Conservation (phyloP, 2,329 filamentous ascomycete genomes). For the Escovopsis sp. region DNA sequence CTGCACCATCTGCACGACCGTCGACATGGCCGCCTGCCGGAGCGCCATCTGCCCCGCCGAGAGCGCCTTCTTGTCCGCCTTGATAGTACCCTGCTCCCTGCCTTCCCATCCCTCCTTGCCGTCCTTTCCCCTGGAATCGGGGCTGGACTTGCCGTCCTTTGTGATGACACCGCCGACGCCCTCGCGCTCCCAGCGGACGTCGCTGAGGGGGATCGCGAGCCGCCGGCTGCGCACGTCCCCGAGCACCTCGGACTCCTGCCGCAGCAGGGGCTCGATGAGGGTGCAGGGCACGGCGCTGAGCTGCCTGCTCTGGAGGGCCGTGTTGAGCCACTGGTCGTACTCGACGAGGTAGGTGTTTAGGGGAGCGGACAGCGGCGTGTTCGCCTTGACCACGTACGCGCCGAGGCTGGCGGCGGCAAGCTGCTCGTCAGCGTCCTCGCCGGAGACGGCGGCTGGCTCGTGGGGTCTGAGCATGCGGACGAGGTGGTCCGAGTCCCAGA, state of each 20-base stretch:
- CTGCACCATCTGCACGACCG: constrained; percentile 71
- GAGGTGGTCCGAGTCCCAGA: constrained; percentile 80
- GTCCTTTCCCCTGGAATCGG: constrained; percentile 33
- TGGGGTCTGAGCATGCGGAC: constrained; percentile 74
- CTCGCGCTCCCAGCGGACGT: constrained; percentile 78
- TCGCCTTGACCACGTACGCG: constrained; percentile 69
- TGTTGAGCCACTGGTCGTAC: constrained; percentile 70
- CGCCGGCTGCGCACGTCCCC: constrained; percentile 57
- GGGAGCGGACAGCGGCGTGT: constrained; percentile 66
- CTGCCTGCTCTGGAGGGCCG: constrained; percentile 57
- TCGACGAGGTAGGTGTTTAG: constrained; percentile 71
- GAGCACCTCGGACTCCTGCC: constrained; percentile 65
- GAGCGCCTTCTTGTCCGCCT: constrained; percentile 35
- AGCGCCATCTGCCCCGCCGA: constrained; percentile 58
- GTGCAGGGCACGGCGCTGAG: constrained; percentile 67
- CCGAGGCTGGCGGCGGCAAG: constrained; percentile 55
- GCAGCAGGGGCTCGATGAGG: constrained; percentile 56
- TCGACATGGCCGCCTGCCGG: constrained; percentile 64
- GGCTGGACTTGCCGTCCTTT: constrained; percentile 43
- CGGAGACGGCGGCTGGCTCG: constrained; percentile 35
- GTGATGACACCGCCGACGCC: constrained; percentile 49
- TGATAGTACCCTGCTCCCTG: constrained; percentile 20
- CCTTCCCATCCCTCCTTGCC: background rate
- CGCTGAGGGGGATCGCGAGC: constrained; percentile 73
- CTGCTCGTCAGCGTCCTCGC: constrained; percentile 35